phyloP scores from a whole-genome alignment of 805 yeast genomes.

The Brettanomyces naardenensis region DNA sequence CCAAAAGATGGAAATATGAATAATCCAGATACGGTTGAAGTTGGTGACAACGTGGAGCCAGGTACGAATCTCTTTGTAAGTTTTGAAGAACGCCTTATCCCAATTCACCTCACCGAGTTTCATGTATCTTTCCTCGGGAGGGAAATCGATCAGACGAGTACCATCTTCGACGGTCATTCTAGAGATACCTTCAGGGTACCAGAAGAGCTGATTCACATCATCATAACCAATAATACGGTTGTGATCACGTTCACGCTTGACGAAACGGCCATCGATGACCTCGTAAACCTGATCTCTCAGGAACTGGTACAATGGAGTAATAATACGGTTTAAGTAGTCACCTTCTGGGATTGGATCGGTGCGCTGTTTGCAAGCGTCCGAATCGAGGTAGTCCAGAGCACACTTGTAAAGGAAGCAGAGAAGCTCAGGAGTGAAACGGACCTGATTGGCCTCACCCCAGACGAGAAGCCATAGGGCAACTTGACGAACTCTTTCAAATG shows the following conservation, averaged over 20 bases:
- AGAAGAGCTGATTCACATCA: conserved; percentile 96
- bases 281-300: conserved; percentile 78
- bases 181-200: conserved; percentile 99
- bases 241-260: conserved; percentile 82
- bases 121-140: conserved; percentile 81
- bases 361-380: conserved; percentile 88
- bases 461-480: conserved; percentile 64
- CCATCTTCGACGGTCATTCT: conserved; percentile 90
- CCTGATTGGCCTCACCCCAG: conserved; percentile 93
- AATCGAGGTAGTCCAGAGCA: conserved; percentile 80
- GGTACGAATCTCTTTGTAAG: conserved; percentile 91
- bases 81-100: conserved; percentile 88
- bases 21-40: conserved; percentile 97
- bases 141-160: conserved; percentile 81
- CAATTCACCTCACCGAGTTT: conserved; percentile 89
- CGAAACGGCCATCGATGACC: conserved; percentile 71
- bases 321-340: conserved; percentile 84
- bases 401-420: conserved; percentile 93
- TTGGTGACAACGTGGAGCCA: conserved; percentile 95
- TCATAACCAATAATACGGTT: conserved; percentile 84
- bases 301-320: conserved; percentile 83
- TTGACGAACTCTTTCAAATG: conserved; percentile 77
- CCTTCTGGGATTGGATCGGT: conserved; percentile 80
- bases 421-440: conserved; percentile 86
- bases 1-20: conserved; percentile 88